Evolutionary conservation across 768 basidiomycete genomes (phyloP).

Genomic region (Hysterangium stoloniferum): DNA sequence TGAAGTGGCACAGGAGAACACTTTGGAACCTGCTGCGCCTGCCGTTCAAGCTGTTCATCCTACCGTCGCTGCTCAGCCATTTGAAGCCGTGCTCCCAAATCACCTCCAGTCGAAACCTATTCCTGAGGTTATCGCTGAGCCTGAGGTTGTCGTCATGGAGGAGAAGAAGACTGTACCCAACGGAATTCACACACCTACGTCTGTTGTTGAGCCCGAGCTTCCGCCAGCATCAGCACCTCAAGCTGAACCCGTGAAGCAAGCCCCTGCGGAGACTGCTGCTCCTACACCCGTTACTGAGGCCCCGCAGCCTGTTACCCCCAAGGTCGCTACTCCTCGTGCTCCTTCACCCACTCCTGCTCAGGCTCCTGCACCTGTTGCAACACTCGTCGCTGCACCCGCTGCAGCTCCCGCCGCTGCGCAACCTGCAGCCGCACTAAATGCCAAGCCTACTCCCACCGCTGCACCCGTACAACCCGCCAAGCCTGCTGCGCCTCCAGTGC

Average conservation of each 20-base stretch:
- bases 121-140: neutral
- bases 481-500: constrained; percentile 39
- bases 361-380: constrained; percentile 22
- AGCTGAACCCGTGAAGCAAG: constrained; percentile 26
- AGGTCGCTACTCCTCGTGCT: constrained; percentile 15
- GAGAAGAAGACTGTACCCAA: constrained; percentile 9
- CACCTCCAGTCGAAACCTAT: constrained; percentile 5
- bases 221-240: constrained; percentile 25
- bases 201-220: constrained; percentile 14
- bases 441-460: constrained; percentile 23
- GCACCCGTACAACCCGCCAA: constrained; percentile 21
- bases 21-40: constrained; percentile 16
- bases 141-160: neutral
- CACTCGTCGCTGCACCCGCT: constrained; percentile 17
- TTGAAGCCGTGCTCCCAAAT: constrained; percentile 4
- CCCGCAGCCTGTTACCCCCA: constrained; percentile 12
- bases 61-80: constrained; percentile 12
- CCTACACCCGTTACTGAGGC: constrained; percentile 26
- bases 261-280: constrained; percentile 25
- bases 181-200: constrained; percentile 11
- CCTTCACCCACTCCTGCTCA: constrained; percentile 24
- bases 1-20: constrained; percentile 20
- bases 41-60: constrained; percentile 23
- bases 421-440: constrained; percentile 18
- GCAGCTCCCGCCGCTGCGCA: constrained; percentile 19